Evolutionary conservation across 208 protist species (phyloP).

Genomic region (Balamuthia mandrillaris): DNA sequence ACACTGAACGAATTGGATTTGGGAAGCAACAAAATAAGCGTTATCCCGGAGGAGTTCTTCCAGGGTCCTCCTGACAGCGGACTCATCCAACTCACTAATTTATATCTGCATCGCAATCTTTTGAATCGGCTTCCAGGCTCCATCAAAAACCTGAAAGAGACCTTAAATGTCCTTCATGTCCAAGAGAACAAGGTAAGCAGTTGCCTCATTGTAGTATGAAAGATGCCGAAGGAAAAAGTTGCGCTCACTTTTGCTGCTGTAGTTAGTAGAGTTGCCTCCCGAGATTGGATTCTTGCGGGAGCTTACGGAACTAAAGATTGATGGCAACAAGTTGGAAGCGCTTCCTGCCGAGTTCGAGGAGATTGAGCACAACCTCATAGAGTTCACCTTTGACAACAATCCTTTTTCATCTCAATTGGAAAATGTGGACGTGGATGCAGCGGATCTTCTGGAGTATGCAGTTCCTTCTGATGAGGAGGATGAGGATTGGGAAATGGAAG

Average conservation of each 20-base stretch:
- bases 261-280: not conserved
- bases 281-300: slow-evolving; percentile 12
- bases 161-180: not conserved
- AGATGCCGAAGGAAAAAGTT: too few relatives aligned
- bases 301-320: slow-evolving; percentile 6
- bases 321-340: slow-evolving; percentile 26
- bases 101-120: not conserved
- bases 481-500: slow-evolving; percentile 8
- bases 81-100: not conserved
- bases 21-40: not conserved
- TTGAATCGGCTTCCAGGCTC: not conserved
- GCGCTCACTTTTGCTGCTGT: too few relatives aligned
- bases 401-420: not conserved
- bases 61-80: too few relatives aligned
- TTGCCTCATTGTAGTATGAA: too few relatives aligned
- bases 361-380: not conserved
- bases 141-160: not conserved
- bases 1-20: not conserved
- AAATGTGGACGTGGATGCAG: not conserved
- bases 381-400: slow-evolving; percentile 30
- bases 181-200: not conserved
- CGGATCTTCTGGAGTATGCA: not conserved
- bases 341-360: slow-evolving; percentile 28
- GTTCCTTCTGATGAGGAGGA: not conserved
- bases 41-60: not conserved